Percentiles rank a stretch among this genome's conserved stretches.
These are phyloP conservation scores for Tagetes patula DNA, from an alignment of 129 eudicot genomes.

Conservation along the genomic window DNA sequence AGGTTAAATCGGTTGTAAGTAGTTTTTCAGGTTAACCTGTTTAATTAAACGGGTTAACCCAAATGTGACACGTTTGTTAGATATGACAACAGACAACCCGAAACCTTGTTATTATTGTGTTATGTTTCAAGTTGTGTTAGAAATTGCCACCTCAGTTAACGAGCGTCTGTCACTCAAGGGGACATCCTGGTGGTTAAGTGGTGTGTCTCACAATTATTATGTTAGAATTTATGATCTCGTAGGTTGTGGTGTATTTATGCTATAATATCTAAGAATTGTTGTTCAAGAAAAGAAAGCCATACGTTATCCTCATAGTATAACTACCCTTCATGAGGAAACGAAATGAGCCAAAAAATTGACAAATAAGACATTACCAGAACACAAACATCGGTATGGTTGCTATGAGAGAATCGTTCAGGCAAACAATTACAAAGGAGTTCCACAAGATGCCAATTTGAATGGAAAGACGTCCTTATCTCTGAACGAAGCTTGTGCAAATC, in stretches of 20 bases:
- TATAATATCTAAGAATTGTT: background rate
- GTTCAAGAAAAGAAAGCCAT: background rate
- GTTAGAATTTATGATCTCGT: too few species aligned
- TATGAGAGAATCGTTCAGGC: conserved; percentile 64
- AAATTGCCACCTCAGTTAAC: background rate
- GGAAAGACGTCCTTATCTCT: conserved; percentile 65
- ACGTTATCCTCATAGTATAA: conserved; percentile 6
- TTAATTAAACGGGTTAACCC: background rate
- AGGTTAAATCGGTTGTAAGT: background rate
- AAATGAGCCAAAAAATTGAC: conserved; percentile 9
- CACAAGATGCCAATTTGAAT: conserved; percentile 64
- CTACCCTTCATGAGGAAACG: conserved; percentile 3
- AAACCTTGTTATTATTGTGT: background rate
- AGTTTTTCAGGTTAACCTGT: background rate
- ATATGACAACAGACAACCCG: background rate
- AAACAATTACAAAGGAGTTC: conserved; percentile 77
- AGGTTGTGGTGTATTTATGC: too few species aligned
- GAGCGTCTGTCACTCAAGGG: background rate
- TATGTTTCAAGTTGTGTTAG: background rate
- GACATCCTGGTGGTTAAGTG: too few species aligned
- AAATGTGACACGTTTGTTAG: background rate
- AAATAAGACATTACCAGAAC: conserved; percentile 56
- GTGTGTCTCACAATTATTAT: too few species aligned
- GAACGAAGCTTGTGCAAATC: conserved; percentile 63
- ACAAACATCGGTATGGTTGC: conserved; percentile 71